phyloP scores from a whole-genome alignment of 2,329 filamentous ascomycete genomes.

The Mycocentrospora acerina region DNA sequence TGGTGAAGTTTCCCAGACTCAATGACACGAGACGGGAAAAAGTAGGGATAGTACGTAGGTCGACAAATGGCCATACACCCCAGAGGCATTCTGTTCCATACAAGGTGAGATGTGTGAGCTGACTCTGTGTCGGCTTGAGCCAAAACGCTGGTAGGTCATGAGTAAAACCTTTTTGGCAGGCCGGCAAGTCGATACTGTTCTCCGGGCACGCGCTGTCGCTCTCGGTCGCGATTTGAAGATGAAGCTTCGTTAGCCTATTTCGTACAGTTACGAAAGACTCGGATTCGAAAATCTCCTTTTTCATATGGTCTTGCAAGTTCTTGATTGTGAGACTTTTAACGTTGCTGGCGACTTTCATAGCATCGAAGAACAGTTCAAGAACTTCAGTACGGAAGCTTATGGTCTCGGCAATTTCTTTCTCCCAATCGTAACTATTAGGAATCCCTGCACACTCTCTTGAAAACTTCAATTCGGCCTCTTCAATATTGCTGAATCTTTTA shows the following conservation, averaged over 20 bases:
- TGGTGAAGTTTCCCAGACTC: constrained; percentile 45
- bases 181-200: constrained; percentile 7
- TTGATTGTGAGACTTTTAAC: constrained; percentile 18
- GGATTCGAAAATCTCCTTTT: constrained; percentile 7
- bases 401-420: constrained; percentile 8
- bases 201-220: constrained; percentile 12
- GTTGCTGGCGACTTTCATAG: constrained; percentile 1
- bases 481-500: constrained; percentile 1
- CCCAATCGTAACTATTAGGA: neutral
- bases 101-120: constrained; percentile 43
- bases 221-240: constrained; percentile 22
- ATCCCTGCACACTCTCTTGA: constrained; percentile 7
- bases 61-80: constrained; percentile 46
- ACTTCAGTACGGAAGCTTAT: constrained; percentile 8
- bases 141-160: constrained; percentile 15
- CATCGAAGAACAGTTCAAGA: constrained; percentile 6
- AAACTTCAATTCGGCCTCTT: constrained; percentile 14
- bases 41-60: constrained; percentile 36
- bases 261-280: constrained; percentile 17
- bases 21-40: constrained; percentile 47
- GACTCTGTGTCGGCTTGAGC: constrained; percentile 18
- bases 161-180: constrained; percentile 20
- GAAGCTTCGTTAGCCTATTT: constrained; percentile 12
- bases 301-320: constrained; percentile 23
- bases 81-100: constrained; percentile 33